A percentile compares a stretch with the other conserved stretches of the same genome.
These are phyloP conservation scores for Talaromyces wortmannii DNA, from an alignment of 495 filamentous ascomycete genomes.

Conservation along the genomic window DNA sequence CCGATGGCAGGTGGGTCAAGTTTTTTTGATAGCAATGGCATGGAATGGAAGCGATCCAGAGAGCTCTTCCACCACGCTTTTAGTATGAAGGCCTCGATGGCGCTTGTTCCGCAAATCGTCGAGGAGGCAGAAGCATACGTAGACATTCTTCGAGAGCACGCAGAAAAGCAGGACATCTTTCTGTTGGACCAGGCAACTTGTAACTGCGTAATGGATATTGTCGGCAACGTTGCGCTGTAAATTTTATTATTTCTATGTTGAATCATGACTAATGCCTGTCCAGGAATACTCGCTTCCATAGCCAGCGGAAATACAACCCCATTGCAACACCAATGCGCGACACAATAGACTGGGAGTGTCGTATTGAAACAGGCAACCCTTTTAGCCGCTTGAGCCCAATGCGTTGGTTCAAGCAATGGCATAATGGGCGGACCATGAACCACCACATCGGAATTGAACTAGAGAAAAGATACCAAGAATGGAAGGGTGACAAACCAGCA, in stretches of 20 bases:
- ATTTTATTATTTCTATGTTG: not conserved
- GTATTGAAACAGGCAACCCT: not conserved
- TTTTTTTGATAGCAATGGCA: not conserved
- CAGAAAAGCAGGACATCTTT: not conserved
- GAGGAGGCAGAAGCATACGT: not conserved
- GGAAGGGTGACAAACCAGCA: not conserved
- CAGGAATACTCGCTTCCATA: not conserved
- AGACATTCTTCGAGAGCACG: not conserved
- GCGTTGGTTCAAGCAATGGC: slow-evolving; percentile 3
- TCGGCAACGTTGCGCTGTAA: not conserved
- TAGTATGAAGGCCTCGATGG: not conserved
- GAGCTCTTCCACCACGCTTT: not conserved
- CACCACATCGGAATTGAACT: slow-evolving; percentile 1
- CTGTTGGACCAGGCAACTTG: not conserved
- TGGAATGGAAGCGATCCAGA: not conserved
- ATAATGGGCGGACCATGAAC: slow-evolving; percentile 7
- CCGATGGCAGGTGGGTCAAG: not conserved
- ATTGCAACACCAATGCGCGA: not conserved
- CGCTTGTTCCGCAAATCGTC: not conserved
- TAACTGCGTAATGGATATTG: not conserved
- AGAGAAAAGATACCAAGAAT: not conserved
- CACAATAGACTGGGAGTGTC: not conserved
- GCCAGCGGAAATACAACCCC: not conserved
- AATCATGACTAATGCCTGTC: not conserved
- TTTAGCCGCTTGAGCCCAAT: not conserved